Percentiles rank a stretch among this genome's conserved stretches.
phyloP scores from a whole-genome alignment of 805 yeast genomes.

The Cyberlindnera japonica region DNA sequence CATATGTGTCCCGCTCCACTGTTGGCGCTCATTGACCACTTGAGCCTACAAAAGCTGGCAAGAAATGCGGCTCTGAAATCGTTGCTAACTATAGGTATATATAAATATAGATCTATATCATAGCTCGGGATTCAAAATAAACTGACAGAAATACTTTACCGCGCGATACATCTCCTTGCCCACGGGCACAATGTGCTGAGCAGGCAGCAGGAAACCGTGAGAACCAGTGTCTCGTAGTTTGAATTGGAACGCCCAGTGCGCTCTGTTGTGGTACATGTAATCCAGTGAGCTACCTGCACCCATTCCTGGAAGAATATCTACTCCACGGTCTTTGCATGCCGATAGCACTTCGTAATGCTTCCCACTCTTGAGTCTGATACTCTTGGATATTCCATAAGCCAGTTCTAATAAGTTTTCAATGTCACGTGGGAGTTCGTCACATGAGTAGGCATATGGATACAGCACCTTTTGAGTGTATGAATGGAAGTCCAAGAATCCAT shows the following conservation, averaged over 20 bases:
- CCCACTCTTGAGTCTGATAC: slow-evolving; percentile 62
- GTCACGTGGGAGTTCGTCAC: slow-evolving; percentile 70
- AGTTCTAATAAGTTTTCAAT: slow-evolving; percentile 76
- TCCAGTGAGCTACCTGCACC: slow-evolving; percentile 82
- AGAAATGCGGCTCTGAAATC: too few relatives aligned
- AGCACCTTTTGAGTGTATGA: slow-evolving; percentile 82
- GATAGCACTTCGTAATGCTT: slow-evolving; percentile 65
- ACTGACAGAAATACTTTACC: slow-evolving; percentile 60
- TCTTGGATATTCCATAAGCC: slow-evolving; percentile 75
- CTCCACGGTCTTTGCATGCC: slow-evolving; percentile 77
- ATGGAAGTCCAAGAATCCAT: slow-evolving; percentile 79
- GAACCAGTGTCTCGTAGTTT: slow-evolving; percentile 79
- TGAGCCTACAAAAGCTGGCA: too few relatives aligned
- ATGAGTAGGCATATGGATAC: slow-evolving; percentile 80
- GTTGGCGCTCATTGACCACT: too few relatives aligned
- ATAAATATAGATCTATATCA: too few relatives aligned
- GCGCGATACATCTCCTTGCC: slow-evolving; percentile 73
- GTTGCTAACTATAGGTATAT: too few relatives aligned
- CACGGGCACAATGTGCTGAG: slow-evolving; percentile 66
- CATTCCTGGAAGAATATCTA: slow-evolving; percentile 66
- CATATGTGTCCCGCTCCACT: too few relatives aligned
- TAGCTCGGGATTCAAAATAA: slow-evolving; percentile 38
- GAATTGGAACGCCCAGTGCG: slow-evolving; percentile 80
- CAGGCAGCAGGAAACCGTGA: slow-evolving; percentile 78
- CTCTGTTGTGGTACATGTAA: slow-evolving; percentile 78